These are phyloP conservation scores for Exsudoporus frostii DNA, from an alignment of 768 basidiomycete genomes.

Conservation along the genomic window DNA sequence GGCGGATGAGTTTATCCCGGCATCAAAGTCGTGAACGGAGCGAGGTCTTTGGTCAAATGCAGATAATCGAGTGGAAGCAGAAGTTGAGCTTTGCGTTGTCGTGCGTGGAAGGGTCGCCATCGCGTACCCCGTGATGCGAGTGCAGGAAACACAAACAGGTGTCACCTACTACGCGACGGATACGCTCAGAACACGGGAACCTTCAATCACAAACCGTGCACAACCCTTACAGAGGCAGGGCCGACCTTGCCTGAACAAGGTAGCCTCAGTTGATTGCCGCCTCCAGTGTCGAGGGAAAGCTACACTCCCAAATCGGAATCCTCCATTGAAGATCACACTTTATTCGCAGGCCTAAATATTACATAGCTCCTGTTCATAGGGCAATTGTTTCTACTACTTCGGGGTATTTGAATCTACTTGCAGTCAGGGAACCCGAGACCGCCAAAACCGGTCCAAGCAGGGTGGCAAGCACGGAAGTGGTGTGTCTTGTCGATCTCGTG, in stretches of 20 bases:
- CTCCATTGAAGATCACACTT: neutral
- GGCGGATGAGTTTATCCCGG: conserved; percentile 71
- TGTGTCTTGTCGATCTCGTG: conserved; percentile 55
- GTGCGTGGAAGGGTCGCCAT: conserved; percentile 39
- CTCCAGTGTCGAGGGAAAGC: neutral
- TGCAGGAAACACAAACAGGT: no score
- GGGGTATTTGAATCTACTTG: conserved; percentile 23
- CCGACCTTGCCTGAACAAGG: conserved; percentile 14
- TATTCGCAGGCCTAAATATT: neutral
- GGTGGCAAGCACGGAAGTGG: conserved; percentile 65
- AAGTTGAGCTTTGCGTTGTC: conserved; percentile 25
- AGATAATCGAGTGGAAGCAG: conserved; percentile 4
- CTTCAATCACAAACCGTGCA: neutral
- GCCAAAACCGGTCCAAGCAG: conserved; percentile 63
- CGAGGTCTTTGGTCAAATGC: conserved; percentile 27
- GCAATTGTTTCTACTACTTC: neutral
- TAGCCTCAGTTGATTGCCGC: neutral
- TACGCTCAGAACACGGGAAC: no score
- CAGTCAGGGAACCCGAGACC: conserved; percentile 59
- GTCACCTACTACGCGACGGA: no score
- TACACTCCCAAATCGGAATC: neutral
- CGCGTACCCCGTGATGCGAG: neutral
- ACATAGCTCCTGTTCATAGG: neutral
- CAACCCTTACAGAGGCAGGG: neutral
- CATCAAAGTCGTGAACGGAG: conserved; percentile 54